phyloP scores from a whole-genome alignment of 139 green algal genomes.

The Chloropicon primus region DNA sequence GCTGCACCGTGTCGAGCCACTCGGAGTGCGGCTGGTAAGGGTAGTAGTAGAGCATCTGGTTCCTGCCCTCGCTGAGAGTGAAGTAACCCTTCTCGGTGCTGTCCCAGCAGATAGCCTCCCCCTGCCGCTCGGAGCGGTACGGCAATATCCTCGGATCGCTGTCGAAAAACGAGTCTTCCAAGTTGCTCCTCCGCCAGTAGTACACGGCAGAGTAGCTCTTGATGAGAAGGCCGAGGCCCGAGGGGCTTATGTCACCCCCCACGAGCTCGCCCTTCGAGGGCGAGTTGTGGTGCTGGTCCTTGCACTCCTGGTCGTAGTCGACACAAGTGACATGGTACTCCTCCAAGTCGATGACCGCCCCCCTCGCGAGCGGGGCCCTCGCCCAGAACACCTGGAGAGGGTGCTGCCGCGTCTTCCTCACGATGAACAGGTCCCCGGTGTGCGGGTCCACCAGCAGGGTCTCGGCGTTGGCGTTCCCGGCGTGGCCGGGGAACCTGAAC shows the following conservation, averaged over 20 bases:
- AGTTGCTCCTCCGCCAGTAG: not conserved
- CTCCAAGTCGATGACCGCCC: not conserved
- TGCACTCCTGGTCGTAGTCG: not conserved
- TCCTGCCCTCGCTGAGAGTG: not conserved
- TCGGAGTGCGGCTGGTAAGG: not conserved
- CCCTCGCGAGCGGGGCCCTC: not conserved
- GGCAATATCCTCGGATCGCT: not conserved
- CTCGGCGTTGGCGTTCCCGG: not conserved
- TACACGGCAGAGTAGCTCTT: not conserved
- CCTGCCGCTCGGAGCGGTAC: not conserved
- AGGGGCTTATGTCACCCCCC: not conserved
- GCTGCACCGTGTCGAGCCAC: not conserved
- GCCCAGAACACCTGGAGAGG: not conserved
- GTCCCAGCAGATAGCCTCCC: not conserved
- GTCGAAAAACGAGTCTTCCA: not conserved
- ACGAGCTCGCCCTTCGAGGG: not conserved
- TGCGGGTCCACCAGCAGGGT: not conserved
- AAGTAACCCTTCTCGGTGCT: not conserved
- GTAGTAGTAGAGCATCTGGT: not conserved
- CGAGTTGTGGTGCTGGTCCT: not conserved
- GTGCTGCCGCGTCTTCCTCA: not conserved
- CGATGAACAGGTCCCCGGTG: not conserved
- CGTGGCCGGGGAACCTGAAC: not conserved
- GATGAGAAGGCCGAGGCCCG: not conserved
- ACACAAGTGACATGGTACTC: not conserved